Evolutionary conservation across 208 protist genomes (phyloP).

Genomic region (Angomonas ambiguus): DNA sequence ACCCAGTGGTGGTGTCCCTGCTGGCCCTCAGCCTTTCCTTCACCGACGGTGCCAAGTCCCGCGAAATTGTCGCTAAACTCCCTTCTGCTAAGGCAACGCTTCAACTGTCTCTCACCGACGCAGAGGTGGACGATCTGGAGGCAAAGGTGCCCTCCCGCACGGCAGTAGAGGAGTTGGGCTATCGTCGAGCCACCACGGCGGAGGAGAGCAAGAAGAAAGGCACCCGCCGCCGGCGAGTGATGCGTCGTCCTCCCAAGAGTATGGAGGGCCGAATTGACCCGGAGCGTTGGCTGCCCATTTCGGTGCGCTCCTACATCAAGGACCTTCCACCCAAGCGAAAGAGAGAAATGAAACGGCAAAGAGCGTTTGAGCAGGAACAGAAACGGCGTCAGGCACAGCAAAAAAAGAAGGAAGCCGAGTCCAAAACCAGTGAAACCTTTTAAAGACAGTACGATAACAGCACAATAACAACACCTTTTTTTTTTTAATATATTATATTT

Average conservation of each 20-base stretch:
- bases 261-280: slow-evolving; percentile 69
- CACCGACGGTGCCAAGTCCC: slow-evolving; percentile 34
- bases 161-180: slow-evolving; percentile 57
- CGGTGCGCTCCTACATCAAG: slow-evolving; percentile 77
- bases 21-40: slow-evolving; percentile 53
- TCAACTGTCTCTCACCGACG: not conserved
- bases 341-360: slow-evolving; percentile 75
- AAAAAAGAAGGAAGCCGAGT: slow-evolving; percentile 12
- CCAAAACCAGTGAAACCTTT: not conserved
- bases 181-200: slow-evolving; percentile 34
- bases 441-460: slow-evolving; percentile 6
- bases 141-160: slow-evolving; percentile 37
- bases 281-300: slow-evolving; percentile 84
- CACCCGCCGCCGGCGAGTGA: slow-evolving; percentile 27
- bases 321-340: slow-evolving; percentile 76
- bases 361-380: slow-evolving; percentile 80
- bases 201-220: slow-evolving; percentile 20
- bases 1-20: slow-evolving; percentile 36
- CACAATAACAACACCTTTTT: too few relatives aligned
- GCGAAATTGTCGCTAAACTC: not conserved
- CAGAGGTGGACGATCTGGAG: slow-evolving; percentile 21
- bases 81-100: slow-evolving; percentile 4
- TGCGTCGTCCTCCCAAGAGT: slow-evolving; percentile 63
- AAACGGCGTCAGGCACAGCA: slow-evolving; percentile 36
- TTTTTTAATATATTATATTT: slow-evolving; percentile 1